Evolutionary conservation across 2,329 filamentous ascomycete species (phyloP), one percentile per base, ranked within the genome.

Genomic region (Aspergillus chevalieri): DNA sequence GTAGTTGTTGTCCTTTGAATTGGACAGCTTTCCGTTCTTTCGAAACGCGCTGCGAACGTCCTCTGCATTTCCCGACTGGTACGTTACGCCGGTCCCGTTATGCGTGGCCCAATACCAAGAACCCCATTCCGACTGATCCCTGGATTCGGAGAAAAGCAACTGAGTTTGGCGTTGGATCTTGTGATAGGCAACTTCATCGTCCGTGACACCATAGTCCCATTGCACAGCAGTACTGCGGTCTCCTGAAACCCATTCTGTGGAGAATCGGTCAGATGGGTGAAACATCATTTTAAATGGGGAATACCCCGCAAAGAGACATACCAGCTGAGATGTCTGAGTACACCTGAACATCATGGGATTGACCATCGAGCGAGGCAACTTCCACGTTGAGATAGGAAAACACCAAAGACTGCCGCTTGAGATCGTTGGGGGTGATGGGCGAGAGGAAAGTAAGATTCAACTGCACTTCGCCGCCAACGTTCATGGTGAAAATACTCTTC

Each of bases 311-410:
- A 30, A 21, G 17, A 12, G 34, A 65, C 77, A 64, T 64, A 85
- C 82, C 83, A 48, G 81, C 83, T 47, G 85, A 83, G 36, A 89
- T 82, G 61, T 90, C 87, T 21, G 84, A 76, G 62, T 91, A 90
- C 4, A 90, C 60, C 60, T 88, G 80, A 1, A 89, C 83, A 41
- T 79, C 69, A 63, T 90, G 86, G 1, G 72, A 57, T 2, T 63
- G 62, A 9, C 82, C 83, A 65, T 90, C 86, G 2, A 80, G 60
- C 1, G 85, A 85, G 33, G 67, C 67, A 6, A 86, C 81, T 8
- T 76, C 77, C 22, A 87, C 78, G 24, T 85, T 71, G 48, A 90
- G 70, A 67, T 89, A 90, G 1, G 85, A 86, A 54, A 86, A 86
- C 15, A 82, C 74, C 42, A 88, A 71, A 6, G 85, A 88, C 62